A percentile compares a stretch with the other conserved stretches of the same genome.
These are phyloP conservation scores for Naganishia kalamii DNA, from an alignment of 768 basidiomycete genomes.

Conservation along the genomic window DNA sequence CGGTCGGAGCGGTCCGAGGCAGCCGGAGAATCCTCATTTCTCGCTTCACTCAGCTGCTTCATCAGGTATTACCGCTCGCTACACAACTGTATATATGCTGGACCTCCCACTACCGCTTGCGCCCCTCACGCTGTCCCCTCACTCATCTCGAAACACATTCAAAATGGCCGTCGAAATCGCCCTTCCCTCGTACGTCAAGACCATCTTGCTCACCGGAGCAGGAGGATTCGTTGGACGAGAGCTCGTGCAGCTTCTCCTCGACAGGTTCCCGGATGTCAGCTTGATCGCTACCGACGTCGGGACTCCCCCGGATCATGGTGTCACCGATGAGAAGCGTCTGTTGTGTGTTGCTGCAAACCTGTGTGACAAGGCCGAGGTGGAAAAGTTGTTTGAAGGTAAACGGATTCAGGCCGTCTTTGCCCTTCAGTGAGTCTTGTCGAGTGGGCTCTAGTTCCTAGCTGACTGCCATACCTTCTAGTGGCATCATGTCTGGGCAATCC, in stretches of 20 bases:
- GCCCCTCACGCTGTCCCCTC: neutral
- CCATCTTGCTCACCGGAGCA: constrained; percentile 45
- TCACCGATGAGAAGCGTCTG: constrained; percentile 18
- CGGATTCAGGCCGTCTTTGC: constrained; percentile 27
- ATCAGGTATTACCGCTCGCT: too few species aligned
- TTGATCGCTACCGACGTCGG: constrained; percentile 44
- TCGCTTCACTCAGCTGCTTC: too few species aligned
- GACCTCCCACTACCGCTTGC: too few species aligned
- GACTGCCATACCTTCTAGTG: constrained; percentile 32
- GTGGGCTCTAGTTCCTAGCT: neutral
- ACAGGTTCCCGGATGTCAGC: constrained; percentile 33
- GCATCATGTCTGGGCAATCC: constrained; percentile 61
- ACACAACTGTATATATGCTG: too few species aligned
- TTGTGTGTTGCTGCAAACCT: constrained; percentile 27
- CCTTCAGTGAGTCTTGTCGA: constrained; percentile 11
- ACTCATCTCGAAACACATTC: neutral
- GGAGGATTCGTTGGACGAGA: constrained; percentile 46
- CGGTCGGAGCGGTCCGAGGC: too few species aligned
- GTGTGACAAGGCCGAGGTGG: constrained; percentile 23
- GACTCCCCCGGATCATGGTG: constrained; percentile 32
- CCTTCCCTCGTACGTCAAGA: constrained; percentile 42
- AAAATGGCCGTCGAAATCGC: constrained; percentile 36
- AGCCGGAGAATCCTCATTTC: too few species aligned
- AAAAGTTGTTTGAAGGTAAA: constrained; percentile 21
- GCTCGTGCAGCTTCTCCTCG: constrained; percentile 39